Percentiles rank a stretch among this genome's conserved stretches.
Evolutionary conservation across 73 alveolate genomes (phyloP).

Genomic region (Breviolum minutum): DNA sequence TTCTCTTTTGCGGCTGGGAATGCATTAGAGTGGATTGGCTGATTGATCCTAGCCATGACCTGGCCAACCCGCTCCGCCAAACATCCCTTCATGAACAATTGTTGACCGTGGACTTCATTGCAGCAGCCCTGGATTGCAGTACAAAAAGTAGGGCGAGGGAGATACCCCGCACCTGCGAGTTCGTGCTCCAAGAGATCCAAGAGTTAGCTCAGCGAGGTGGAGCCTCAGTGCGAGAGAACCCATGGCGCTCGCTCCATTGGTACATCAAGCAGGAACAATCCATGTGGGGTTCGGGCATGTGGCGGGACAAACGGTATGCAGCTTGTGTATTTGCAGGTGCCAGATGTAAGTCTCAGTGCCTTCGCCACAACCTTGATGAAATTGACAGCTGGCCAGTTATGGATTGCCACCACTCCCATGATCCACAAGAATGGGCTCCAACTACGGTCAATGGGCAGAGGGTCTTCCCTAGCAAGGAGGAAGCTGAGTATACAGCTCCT

Average conservation of each 20-base stretch:
- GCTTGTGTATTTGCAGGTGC: background rate
- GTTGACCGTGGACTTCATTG: background rate
- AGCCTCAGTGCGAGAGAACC: conserved; percentile 9
- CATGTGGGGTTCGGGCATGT: background rate
- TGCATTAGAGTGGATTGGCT: background rate
- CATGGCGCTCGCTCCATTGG: background rate
- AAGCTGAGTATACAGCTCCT: too few relatives aligned
- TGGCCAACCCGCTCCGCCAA: background rate
- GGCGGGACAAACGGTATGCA: background rate
- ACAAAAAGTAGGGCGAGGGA: background rate
- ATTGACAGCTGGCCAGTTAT: background rate
- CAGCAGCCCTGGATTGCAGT: background rate
- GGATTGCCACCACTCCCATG: background rate
- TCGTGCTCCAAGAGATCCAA: background rate
- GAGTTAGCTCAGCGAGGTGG: background rate
- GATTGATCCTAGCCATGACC: background rate
- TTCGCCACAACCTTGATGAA: background rate
- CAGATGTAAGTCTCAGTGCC: background rate
- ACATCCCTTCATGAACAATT: background rate
- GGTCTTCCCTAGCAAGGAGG: background rate
- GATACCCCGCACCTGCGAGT: background rate
- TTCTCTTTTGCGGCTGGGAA: background rate
- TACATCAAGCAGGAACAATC: background rate
- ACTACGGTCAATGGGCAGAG: background rate
- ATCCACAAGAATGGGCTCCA: background rate